Evolutionary conservation across 164 flowering plant genomes (phyloP).

Genomic region (Aristolochia californica): DNA sequence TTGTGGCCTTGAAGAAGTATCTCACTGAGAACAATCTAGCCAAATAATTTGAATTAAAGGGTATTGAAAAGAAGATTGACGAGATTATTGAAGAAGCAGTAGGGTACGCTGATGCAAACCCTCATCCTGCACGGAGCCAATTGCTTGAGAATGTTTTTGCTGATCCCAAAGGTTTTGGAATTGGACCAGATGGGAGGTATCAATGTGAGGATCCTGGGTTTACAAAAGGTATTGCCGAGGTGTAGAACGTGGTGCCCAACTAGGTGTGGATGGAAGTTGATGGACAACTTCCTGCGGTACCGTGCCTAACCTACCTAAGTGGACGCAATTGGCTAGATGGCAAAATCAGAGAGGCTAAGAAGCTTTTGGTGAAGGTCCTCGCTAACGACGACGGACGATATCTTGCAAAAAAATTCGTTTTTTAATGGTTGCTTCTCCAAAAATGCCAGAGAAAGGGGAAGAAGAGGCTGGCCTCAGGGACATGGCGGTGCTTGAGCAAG

Average conservation of each 20-base stretch:
- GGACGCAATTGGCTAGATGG: no score
- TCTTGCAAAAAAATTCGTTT: no score
- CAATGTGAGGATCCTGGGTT: conserved; percentile 92
- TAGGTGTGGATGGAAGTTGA: conserved; percentile 36
- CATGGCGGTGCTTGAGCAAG: no score
- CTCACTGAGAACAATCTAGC: conserved; percentile 60
- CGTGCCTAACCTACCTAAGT: no score
- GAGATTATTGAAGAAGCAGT: conserved; percentile 84
- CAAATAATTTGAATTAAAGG: conserved; percentile 65
- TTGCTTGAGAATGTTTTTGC: conserved; percentile 88
- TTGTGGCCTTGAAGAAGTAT: conserved; percentile 76
- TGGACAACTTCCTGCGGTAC: no score
- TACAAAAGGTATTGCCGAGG: conserved; percentile 89
- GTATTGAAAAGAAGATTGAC: conserved; percentile 76
- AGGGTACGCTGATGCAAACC: conserved; percentile 84
- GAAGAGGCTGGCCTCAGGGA: not conserved
- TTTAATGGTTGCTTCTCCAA: no score
- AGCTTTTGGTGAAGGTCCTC: no score
- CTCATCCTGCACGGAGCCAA: conserved; percentile 65
- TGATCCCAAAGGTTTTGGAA: conserved; percentile 92
- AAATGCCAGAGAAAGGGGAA: conserved; percentile 48
- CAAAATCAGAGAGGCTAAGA: no score
- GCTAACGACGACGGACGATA: no score
- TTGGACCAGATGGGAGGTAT: conserved; percentile 85
- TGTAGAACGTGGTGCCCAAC: no score